Base-by-base conservation (phyloP, 805 yeast genomes). In the Candida patagonica region DNA sequence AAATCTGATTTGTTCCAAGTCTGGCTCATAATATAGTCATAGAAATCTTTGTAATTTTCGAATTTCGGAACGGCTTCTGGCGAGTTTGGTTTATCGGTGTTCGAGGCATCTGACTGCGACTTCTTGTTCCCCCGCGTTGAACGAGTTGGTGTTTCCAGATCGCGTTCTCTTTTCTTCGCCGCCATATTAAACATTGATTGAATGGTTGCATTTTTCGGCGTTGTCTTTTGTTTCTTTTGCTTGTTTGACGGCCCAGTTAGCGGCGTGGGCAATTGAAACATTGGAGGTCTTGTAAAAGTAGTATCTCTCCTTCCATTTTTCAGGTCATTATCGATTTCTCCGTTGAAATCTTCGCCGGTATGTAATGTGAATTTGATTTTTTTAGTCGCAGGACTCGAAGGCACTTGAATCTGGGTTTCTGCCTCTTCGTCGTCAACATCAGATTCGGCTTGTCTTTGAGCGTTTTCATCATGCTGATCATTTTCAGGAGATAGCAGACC, bases 1-100 rank as follows among this genome's bases (percentile, higher is more conserved):
- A 66, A 66, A 42, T 66, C 71, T 23, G 54, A 59, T 2, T 60
- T 55, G 7, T 59, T 54, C 70, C 70, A 66, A 8, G 15, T 26
- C 21, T 6, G 9, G 7, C 30, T 13, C 4, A 19, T 12, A n/a
- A 16, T 17, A 16, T 4, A 16, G 16, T 26, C 13, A 24, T 26
- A 13, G 38, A 23, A 10, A n/a, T 8, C 15, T 30, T 15, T 29
- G 17, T 24, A 20, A 17, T 22, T 12, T 8, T 24, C 21, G 30
- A 36, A 23, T 13, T 37, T 15, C 23, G 26, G 26, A 7, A 16
- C 4, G 20, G 17, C 24, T 5, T 35, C 35, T 16, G 13, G 19
- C 10, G 31, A 4, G n/a, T n/a, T n/a, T n/a, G n/a, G n/a, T n/a
- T n/a, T n/a, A n/a, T n/a, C n/a, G n/a, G n/a, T n/a, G n/a, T n/a